Conservation (phyloP, 192 early-diverging fungal genomes). For the Diversispora epigaea region DNA sequence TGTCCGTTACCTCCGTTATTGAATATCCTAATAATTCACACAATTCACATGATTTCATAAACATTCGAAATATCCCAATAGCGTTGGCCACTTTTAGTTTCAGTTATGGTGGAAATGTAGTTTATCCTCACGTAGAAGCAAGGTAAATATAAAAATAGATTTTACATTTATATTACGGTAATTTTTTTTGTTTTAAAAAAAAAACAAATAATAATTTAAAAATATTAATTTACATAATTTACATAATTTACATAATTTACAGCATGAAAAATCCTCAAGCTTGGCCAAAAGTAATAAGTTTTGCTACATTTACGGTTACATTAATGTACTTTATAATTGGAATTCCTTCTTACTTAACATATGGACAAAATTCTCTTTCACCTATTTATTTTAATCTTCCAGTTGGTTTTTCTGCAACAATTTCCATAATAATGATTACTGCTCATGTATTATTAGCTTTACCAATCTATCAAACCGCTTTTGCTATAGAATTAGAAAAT, state of each 20-base stretch:
- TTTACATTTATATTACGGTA: neutral
- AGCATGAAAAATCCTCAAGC: constrained; percentile 57
- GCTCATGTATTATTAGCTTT: constrained; percentile 66
- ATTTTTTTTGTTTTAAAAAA: neutral
- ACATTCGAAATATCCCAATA: constrained; percentile 55
- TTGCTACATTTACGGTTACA: constrained; percentile 55
- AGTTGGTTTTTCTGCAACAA: constrained; percentile 44
- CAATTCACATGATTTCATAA: constrained; percentile 42
- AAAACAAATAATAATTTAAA: neutral
- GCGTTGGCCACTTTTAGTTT: constrained; percentile 66
- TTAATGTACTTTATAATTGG: constrained; percentile 65
- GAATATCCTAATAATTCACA: constrained; percentile 50
- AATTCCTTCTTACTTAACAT: constrained; percentile 61
- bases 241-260: neutral
- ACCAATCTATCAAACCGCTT: constrained; percentile 65
- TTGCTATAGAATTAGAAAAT: constrained; percentile 62
- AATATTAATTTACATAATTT: neutral
- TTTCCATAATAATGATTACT: constrained; percentile 60
- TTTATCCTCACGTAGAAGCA: constrained; percentile 69
- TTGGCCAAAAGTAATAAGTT: constrained; percentile 56
- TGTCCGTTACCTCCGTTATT: constrained; percentile 47
- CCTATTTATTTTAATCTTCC: constrained; percentile 64
- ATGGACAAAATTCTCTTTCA: constrained; percentile 52
- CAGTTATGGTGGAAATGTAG: constrained; percentile 69
- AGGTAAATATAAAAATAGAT: constrained; percentile 22